These are phyloP conservation scores for Russula brevipes DNA, from an alignment of 768 basidiomycete genomes.

Conservation along the genomic window DNA sequence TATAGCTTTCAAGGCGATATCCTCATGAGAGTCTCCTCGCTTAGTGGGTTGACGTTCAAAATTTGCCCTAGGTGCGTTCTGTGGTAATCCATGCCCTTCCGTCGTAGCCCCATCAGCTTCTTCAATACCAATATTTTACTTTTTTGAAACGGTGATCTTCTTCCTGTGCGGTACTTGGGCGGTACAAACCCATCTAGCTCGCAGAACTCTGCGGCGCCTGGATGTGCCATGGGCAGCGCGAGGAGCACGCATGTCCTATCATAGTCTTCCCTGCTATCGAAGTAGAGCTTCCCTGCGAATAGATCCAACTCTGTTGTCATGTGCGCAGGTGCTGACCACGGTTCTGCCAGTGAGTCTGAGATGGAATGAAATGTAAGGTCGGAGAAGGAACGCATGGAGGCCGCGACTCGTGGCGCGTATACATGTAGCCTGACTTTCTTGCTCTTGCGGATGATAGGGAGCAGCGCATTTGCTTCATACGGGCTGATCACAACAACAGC, in stretches of 20 bases:
- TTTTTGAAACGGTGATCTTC: background rate
- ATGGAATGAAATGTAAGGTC: slow-evolving; percentile 10
- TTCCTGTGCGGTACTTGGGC: background rate
- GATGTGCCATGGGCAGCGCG: slow-evolving; percentile 16
- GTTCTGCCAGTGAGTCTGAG: background rate
- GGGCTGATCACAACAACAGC: slow-evolving; percentile 12
- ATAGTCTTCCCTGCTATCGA: slow-evolving; percentile 18
- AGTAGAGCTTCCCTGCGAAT: slow-evolving; percentile 21
- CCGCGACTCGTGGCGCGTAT: slow-evolving; percentile 11
- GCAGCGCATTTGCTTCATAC: slow-evolving; percentile 17
- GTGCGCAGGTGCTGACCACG: slow-evolving; percentile 6
- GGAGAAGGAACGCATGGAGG: slow-evolving; percentile 14
- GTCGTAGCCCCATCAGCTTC: slow-evolving; percentile 1
- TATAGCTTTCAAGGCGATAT: background rate
- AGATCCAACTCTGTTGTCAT: slow-evolving; percentile 8
- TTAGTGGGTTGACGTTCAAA: slow-evolving; percentile 9
- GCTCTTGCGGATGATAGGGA: slow-evolving; percentile 14
- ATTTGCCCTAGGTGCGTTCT: slow-evolving; percentile 9
- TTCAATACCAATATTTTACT: slow-evolving; percentile 8
- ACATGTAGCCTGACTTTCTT: slow-evolving; percentile 15
- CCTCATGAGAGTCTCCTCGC: background rate
- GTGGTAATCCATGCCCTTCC: slow-evolving; percentile 11
- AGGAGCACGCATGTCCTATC: slow-evolving; percentile 14
- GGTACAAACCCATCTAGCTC: slow-evolving; percentile 17
- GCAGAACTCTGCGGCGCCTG: background rate